phyloP scores from a whole-genome alignment of 2,329 filamentous ascomycete species.

The Alternaria sp. region DNA sequence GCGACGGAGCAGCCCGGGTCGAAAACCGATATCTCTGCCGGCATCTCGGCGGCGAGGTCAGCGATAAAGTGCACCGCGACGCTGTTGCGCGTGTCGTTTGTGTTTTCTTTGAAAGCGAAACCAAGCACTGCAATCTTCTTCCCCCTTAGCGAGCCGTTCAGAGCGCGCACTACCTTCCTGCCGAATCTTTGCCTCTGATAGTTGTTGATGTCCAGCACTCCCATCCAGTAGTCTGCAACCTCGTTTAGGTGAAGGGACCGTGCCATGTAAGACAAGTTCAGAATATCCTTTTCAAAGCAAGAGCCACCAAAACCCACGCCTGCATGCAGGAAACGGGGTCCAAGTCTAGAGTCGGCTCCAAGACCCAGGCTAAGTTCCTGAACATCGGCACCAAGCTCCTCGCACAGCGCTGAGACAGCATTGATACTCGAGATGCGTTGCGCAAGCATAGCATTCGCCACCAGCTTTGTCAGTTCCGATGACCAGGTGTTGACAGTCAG shows the following conservation, averaged over 20 bases:
- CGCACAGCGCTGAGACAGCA: constrained; percentile 80
- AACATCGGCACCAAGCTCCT: constrained; percentile 78
- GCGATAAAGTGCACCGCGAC: too few species aligned
- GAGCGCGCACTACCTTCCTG: constrained; percentile 64
- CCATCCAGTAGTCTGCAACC: constrained; percentile 77
- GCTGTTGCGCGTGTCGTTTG: constrained; percentile 69
- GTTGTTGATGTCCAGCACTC: constrained; percentile 79
- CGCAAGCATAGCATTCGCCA: constrained; percentile 80
- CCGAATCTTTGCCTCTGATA: constrained; percentile 75
- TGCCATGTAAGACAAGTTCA: constrained; percentile 76
- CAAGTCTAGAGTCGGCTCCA: constrained; percentile 75
- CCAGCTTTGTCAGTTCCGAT: constrained; percentile 80
- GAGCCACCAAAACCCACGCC: constrained; percentile 81
- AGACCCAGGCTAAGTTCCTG: constrained; percentile 73
- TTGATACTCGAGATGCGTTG: constrained; percentile 85
- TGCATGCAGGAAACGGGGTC: constrained; percentile 75
- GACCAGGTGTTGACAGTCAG: constrained; percentile 78
- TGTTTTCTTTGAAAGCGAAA: constrained; percentile 83
- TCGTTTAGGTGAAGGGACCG: constrained; percentile 73
- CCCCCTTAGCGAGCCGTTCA: constrained; percentile 72
- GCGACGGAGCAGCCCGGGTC: too few species aligned
- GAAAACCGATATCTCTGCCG: too few species aligned
- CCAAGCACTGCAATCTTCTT: constrained; percentile 78
- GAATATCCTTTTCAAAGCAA: constrained; percentile 83
- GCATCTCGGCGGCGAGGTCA: too few species aligned